phyloP scores from a whole-genome alignment of 805 yeast species.

The Metschnikowia baotianmanensis region DNA sequence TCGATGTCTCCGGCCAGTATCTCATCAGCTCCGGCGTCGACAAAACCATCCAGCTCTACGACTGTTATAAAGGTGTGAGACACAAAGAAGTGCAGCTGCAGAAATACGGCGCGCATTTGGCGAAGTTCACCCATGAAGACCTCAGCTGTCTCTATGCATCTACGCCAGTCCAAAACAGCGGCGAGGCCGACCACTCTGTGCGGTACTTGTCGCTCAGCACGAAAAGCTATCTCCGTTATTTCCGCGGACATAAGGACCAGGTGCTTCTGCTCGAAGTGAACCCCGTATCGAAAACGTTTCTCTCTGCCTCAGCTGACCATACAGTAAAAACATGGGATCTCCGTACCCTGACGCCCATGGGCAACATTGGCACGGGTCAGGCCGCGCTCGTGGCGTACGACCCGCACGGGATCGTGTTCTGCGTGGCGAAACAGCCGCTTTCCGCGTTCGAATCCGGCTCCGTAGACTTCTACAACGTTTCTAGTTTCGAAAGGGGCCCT shows the following conservation, averaged over 20 bases:
- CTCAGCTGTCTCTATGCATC: conserved; percentile 79
- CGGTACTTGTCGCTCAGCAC: conserved; percentile 75
- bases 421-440: conserved; percentile 41
- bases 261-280: conserved; percentile 72
- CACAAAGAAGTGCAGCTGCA: conserved; percentile 71
- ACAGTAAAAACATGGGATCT: conserved; percentile 89
- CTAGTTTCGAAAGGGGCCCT: conserved; percentile 56
- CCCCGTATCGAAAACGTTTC: conserved; percentile 62
- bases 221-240: conserved; percentile 79
- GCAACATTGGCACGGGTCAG: conserved; percentile 50
- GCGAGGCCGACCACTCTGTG: conserved; percentile 65
- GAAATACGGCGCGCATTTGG: conserved; percentile 89
- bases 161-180: conserved; percentile 43
- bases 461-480: conserved; percentile 57
- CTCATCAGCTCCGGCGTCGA: conserved; percentile 75
- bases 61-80: conserved; percentile 64
- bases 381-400: conserved; percentile 69
- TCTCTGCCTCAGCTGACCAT: conserved; percentile 71
- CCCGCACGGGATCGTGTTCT: conserved; percentile 82
- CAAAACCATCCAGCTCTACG: conserved; percentile 82
- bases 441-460: conserved; percentile 16
- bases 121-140: conserved; percentile 75
- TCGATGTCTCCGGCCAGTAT: conserved; percentile 80
- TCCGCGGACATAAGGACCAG: conserved; percentile 78
- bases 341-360: conserved; percentile 62